Conservation (phyloP, 1,139 yeast genomes). For the Candida dubliniensis region DNA sequence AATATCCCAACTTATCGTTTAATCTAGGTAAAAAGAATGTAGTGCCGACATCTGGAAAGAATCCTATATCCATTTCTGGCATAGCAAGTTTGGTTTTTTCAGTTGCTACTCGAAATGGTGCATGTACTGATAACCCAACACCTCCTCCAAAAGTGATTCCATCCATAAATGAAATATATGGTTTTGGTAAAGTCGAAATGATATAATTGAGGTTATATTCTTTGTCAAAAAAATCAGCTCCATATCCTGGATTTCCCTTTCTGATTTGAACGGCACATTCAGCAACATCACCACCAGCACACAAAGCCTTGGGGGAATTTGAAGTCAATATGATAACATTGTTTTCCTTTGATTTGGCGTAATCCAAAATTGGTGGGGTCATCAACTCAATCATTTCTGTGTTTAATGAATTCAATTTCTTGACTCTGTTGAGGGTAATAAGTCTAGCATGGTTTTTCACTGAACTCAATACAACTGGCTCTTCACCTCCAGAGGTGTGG, state of each 20-base stretch:
- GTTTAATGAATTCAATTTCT: slow-evolving; percentile 83
- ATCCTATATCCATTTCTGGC: slow-evolving; percentile 98
- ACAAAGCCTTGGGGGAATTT: slow-evolving; percentile 60
- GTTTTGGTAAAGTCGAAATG: slow-evolving; percentile 80
- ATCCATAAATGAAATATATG: slow-evolving; percentile 79
- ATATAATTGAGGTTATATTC: slow-evolving; percentile 84
- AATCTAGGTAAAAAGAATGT: slow-evolving; percentile 83
- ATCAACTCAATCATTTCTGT: slow-evolving; percentile 75
- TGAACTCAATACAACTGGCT: slow-evolving; percentile 59
- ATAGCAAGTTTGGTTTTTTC: slow-evolving; percentile 89
- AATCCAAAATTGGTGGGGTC: slow-evolving; percentile 73
- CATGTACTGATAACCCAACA: slow-evolving; percentile 87
- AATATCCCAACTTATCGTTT: slow-evolving; percentile 81
- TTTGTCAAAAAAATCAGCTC: slow-evolving; percentile 67
- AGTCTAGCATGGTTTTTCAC: slow-evolving; percentile 69
- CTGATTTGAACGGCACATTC: slow-evolving; percentile 59
- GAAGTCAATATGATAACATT: slow-evolving; percentile 71
- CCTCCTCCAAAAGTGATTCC: slow-evolving; percentile 99
- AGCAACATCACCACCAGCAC: slow-evolving; percentile 96
- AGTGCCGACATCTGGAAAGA: slow-evolving; percentile 95
- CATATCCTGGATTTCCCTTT: slow-evolving; percentile 49
- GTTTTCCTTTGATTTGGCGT: slow-evolving; percentile 65
- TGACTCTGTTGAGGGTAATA: slow-evolving; percentile 74
- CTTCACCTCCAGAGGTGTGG: slow-evolving; percentile 25
- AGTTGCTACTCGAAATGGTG: slow-evolving; percentile 91